Conservation (phyloP, 1,284 basidiomycete genomes). For the Sphaerobolus stellatus region DNA sequence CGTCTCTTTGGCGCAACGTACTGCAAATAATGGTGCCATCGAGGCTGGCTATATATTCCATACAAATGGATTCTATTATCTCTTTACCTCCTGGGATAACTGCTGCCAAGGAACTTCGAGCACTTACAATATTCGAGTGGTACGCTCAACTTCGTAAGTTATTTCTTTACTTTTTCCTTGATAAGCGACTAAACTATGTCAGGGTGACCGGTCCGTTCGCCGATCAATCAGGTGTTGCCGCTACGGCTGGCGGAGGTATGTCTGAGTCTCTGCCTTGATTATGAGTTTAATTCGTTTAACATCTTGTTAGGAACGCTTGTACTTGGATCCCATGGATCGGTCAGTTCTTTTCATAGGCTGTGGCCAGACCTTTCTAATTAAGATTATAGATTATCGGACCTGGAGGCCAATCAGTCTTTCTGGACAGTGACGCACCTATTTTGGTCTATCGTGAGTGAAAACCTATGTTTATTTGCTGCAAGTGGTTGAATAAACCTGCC, state of each 20-base stretch:
- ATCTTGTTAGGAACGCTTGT: too few species aligned
- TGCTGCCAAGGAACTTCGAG: slow-evolving; percentile 53
- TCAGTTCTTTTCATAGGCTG: slow-evolving; percentile 24
- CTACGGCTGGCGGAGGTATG: slow-evolving; percentile 52
- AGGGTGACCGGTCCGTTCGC: slow-evolving; percentile 46
- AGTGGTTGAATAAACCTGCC: too few species aligned
- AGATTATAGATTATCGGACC: slow-evolving; percentile 43
- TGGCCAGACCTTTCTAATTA: not conserved
- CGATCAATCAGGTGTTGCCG: slow-evolving; percentile 46
- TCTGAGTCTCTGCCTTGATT: too few species aligned
- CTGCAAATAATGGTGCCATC: slow-evolving; percentile 42
- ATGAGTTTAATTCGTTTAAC: too few species aligned
- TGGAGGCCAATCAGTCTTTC: slow-evolving; percentile 42
- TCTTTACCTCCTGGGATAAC: slow-evolving; percentile 57
- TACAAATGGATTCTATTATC: slow-evolving; percentile 48
- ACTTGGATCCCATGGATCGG: slow-evolving; percentile 45
- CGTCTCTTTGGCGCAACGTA: slow-evolving; percentile 46
- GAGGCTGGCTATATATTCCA: slow-evolving; percentile 48
- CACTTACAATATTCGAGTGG: slow-evolving; percentile 61
- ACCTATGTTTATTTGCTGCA: too few species aligned
- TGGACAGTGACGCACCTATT: slow-evolving; percentile 38
- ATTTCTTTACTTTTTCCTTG: not conserved
- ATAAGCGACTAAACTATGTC: slow-evolving; percentile 1
- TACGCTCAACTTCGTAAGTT: slow-evolving; percentile 48
- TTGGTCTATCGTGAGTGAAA: slow-evolving; percentile 44